Percentiles rank a stretch among this genome's conserved stretches.
Evolutionary conservation across 805 yeast species (phyloP).

Genomic region (Cyberlindnera nakhonratchasimensis): DNA sequence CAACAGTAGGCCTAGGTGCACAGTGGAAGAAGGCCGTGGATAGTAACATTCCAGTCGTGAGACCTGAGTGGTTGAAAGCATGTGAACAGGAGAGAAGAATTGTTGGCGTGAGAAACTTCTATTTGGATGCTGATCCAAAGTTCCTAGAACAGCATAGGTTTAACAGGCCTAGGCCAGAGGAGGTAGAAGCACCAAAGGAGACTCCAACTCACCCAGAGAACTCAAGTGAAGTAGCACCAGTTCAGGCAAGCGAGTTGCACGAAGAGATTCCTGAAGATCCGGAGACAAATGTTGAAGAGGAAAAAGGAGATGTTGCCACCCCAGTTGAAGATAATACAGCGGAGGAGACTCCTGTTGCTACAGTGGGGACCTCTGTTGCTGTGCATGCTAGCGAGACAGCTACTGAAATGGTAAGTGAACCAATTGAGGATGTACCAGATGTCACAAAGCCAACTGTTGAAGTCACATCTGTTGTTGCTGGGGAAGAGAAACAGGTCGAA

Average conservation of each 20-base stretch:
- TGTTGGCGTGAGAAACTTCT: slow-evolving; percentile 89
- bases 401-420: not conserved
- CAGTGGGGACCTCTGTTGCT: too few relatives aligned
- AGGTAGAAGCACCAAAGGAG: slow-evolving; percentile 10
- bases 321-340: slow-evolving; percentile 8
- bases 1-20: slow-evolving; percentile 65
- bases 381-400: slow-evolving; percentile 12
- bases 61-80: slow-evolving; percentile 97
- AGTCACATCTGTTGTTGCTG: not conserved
- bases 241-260: too few relatives aligned
- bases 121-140: slow-evolving; percentile 52
- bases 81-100: slow-evolving; percentile 86
- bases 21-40: slow-evolving; percentile 79
- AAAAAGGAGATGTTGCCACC: not conserved
- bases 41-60: slow-evolving; percentile 85
- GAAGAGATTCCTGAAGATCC: slow-evolving; percentile 10
- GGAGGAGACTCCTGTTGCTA: slow-evolving; percentile 7
- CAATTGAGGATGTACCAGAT: slow-evolving; percentile 12
- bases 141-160: slow-evolving; percentile 46
- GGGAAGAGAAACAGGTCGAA: too few relatives aligned
- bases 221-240: not conserved
- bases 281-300: slow-evolving; percentile 10
- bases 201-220: too few relatives aligned
- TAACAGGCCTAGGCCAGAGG: slow-evolving; percentile 19
- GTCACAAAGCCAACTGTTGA: not conserved